Conservation (phyloP, 345 rosid species). For the Conringia planisiliqua region DNA sequence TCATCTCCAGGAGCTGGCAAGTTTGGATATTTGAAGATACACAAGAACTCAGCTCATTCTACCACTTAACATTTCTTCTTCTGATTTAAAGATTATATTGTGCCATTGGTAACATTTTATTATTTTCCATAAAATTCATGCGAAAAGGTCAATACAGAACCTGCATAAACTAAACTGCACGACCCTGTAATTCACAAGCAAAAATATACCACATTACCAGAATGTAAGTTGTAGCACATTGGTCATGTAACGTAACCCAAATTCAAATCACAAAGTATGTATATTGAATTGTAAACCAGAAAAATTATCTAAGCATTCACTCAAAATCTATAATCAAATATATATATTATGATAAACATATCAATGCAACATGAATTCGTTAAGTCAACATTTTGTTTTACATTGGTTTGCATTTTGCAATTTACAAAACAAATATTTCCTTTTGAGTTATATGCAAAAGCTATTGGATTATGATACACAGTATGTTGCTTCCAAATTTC, state of each 20-base stretch:
- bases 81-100: neutral
- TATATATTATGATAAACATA: neutral
- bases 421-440: neutral
- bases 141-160: neutral
- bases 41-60: conserved; percentile 35
- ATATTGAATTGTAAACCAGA: too few species aligned
- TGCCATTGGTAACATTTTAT: neutral
- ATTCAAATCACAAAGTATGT: too few species aligned
- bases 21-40: conserved; percentile 71
- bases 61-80: neutral
- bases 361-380: neutral
- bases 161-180: too few species aligned
- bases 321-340: neutral
- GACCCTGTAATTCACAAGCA: too few species aligned
- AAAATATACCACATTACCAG: too few species aligned
- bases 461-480: neutral
- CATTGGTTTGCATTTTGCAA: neutral
- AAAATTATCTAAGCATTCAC: too few species aligned
- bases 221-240: too few species aligned
- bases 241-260: too few species aligned
- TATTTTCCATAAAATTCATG: neutral
- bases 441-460: neutral
- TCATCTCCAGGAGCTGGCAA: conserved; percentile 88
- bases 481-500: neutral
- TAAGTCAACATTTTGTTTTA: neutral